Base-by-base conservation (phyloP, 176 grass and related monocot species). In the Secale cereale region DNA sequence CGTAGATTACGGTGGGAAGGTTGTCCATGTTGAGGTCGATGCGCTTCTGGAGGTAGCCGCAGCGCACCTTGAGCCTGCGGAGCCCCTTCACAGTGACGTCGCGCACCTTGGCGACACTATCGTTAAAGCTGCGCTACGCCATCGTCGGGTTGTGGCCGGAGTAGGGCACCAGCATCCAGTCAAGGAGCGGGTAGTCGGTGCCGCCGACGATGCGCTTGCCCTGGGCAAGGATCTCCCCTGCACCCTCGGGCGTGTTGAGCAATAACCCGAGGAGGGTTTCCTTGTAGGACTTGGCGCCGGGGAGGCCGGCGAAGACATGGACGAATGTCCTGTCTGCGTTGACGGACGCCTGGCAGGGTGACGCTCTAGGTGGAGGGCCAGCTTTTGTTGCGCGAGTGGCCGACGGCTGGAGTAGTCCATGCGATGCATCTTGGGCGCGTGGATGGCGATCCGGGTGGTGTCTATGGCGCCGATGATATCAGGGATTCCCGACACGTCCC, bases 91-190 rank as follows among this genome's bases (percentile, higher is more conserved):
- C 65, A 1, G 93, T 91, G 15, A 83, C 83, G 65, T 25, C 62
- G 28, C 84, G 87, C 65, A 87, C 80, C 32, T 60, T 69, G 23
- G 29, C 91, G 12, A 88, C 39, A 16, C 86, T 94, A 78, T 93
- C 86, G 87, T 98, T 98, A 81, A 95, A 92, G 15, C 85, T 56
- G 63, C 92, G 89, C 91, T 98, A 86, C 56, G 89, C 28, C 95
- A 85, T 93, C 43, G 95, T 92, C 22, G 86, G 82, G 87, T 98
- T 90, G 11, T 45, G 41, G 54, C 84, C 70, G 27, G 89, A 87
- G 78, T 98, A 98, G 5, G 93, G 93, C 33, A 87, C 87, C 3
- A 98, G 93, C 80, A 93, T 66, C 85, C 95, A 95, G 71, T 98
- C 93, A 77, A 78, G 75, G 59, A 95, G 89, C 14, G 95, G 95